Conservation (phyloP, 2,329 filamentous ascomycete species). For the Geoglossum cookeanum region DNA sequence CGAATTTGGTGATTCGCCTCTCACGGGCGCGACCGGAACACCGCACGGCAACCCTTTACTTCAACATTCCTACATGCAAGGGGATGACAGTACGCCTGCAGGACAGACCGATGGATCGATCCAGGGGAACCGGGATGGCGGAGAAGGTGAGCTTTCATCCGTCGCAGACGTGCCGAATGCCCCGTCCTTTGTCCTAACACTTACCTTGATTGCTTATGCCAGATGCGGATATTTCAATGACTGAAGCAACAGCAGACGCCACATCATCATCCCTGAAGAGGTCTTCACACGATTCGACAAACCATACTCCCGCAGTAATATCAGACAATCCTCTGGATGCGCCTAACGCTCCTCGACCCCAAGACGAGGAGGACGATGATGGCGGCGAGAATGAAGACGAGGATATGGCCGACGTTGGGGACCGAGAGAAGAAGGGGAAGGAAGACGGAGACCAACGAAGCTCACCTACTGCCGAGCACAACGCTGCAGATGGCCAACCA, state of each 20-base stretch:
- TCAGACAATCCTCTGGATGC: conserved; percentile 53
- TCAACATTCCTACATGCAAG: conserved; percentile 34
- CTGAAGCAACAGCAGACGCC: conserved; percentile 12
- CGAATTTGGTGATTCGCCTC: conserved; percentile 35
- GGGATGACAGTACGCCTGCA: conserved; percentile 19
- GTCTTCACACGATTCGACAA: conserved; percentile 20
- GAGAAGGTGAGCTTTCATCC: conserved; percentile 26
- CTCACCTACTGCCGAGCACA: conserved; percentile 27
- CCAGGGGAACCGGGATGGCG: conserved; percentile 14
- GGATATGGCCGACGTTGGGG: conserved; percentile 21
- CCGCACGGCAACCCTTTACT: conserved; percentile 37
- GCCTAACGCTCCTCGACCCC: conserved; percentile 41
- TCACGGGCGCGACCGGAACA: conserved; percentile 30
- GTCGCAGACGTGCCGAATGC: neutral
- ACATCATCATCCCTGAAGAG: conserved; percentile 30
- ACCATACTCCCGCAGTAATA: conserved; percentile 30
- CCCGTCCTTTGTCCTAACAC: too few relatives aligned
- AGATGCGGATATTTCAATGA: conserved; percentile 39
- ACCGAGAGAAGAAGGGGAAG: conserved; percentile 19
- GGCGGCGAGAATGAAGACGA: neutral
- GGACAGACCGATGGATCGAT: conserved; percentile 13
- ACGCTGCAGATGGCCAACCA: conserved; percentile 32
- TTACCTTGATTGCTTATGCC: too few relatives aligned
- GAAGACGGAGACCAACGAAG: conserved; percentile 20
- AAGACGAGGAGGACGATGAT: conserved; percentile 26